These are phyloP conservation scores for Aspergillus tanneri DNA, from an alignment of 2,329 filamentous ascomycete species.

Conservation along the genomic window DNA sequence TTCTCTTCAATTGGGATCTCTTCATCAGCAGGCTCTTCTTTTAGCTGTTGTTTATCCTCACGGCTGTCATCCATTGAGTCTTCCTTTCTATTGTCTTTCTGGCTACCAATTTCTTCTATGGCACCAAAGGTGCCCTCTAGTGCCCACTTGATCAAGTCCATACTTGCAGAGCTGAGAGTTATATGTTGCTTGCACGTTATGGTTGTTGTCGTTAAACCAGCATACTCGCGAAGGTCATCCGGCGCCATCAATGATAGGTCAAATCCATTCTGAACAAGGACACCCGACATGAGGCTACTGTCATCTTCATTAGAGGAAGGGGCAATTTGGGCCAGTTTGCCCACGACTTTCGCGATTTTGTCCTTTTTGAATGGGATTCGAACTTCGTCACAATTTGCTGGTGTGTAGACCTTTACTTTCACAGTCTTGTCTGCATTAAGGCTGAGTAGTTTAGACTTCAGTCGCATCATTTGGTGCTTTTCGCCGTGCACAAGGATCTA, in stretches of 20 bases:
- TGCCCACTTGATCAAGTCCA: conserved; percentile 90
- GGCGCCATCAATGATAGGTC: conserved; percentile 96
- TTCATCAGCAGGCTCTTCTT: conserved; percentile 46
- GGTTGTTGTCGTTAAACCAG: conserved; percentile 92
- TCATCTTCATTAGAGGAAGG: conserved; percentile 57
- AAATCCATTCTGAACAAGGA: conserved; percentile 96
- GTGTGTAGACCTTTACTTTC: conserved; percentile 90
- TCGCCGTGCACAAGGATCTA: conserved; percentile 96
- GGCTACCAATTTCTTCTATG: conserved; percentile 58
- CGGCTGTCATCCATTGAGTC: conserved; percentile 26
- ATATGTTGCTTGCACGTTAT: conserved; percentile 91
- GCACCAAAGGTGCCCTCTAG: conserved; percentile 91
- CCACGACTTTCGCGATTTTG: conserved; percentile 94
- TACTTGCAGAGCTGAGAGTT: conserved; percentile 79
- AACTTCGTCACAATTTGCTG: conserved; percentile 91
- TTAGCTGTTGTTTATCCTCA: conserved; percentile 36
- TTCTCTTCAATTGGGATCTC: conserved; percentile 41
- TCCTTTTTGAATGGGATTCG: conserved; percentile 93
- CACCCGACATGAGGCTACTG: conserved; percentile 74
- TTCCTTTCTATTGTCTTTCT: conserved; percentile 23
- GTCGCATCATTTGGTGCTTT: conserved; percentile 94
- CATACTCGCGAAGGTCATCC: conserved; percentile 92
- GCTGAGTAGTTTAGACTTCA: conserved; percentile 93
- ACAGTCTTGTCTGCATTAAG: conserved; percentile 76
- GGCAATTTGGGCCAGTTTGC: conserved; percentile 79